Base-by-base conservation (phyloP, 352 stramenopile species). In the Phytophthora quininea region DNA sequence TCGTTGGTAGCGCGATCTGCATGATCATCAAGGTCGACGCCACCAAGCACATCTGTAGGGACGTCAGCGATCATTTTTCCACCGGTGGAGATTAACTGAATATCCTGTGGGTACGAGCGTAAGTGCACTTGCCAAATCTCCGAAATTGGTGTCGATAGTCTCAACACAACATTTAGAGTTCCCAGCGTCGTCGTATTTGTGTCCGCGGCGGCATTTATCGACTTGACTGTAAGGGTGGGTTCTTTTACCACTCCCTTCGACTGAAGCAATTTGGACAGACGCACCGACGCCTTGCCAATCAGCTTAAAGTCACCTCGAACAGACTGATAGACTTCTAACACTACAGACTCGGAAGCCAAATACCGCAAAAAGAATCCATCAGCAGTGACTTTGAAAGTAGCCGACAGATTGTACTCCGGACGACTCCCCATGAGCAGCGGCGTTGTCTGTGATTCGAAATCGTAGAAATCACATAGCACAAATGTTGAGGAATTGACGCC, bases 361-460 rank as follows among this genome's bases (percentile, higher is more conserved):
- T 96, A 98, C 0, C 86, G 74, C 50, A 98, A 65, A 62, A 98
- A 98, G 63, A 98, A 97, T 1, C 92, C 92, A 68, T 98, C 94
- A 4, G 97, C 88, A 0, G 85, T 96, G 49, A 98, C 86, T 64
- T 96, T 97, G 70, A 96, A 98, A 0, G 84, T 97, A 11, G 89
- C 84, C 7, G 92, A 92, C 56, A 98, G 96, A 66, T 98, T 96
- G 75, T 97, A 98, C 15, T 86, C 77, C 2, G 93, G 94, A 15
- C 77, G 75, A 38, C 60, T 83, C 29, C 95, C 94, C 10, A 90
- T 77, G 11, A 98, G 54, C 33, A 98, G 71, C 29, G 93, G 78
- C 38, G 93, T 98, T 46, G 92, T 88, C 73, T 98, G 92, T 1
- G 91, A 97, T 68, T 98, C 93, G 60, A 97, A 98, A 64, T 98